A percentile compares a stretch with the other conserved stretches of the same genome.
phyloP scores from a whole-genome alignment of 2,329 filamentous ascomycete species.

The Alternaria arbusti region DNA sequence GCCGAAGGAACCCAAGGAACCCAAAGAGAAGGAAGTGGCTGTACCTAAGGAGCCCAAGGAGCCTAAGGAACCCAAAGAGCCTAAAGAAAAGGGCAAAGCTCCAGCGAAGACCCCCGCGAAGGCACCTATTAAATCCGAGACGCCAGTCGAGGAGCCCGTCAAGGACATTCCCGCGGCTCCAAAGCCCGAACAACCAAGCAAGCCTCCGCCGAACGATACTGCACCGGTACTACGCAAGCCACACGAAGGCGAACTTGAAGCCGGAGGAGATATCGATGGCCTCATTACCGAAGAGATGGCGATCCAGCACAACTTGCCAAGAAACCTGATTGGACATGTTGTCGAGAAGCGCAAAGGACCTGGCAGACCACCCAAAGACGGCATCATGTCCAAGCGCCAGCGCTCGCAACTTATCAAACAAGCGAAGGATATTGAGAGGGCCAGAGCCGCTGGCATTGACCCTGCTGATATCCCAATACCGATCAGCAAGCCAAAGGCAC shows the following conservation, averaged over 20 bases:
- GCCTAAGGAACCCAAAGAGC: constrained; percentile 27
- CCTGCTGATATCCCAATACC: constrained; percentile 44
- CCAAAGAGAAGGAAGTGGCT: constrained; percentile 23
- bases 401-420: constrained; percentile 69
- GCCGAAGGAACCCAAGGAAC: constrained; percentile 19
- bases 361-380: constrained; percentile 82
- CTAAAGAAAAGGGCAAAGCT: constrained; percentile 32
- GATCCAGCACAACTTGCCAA: constrained; percentile 50
- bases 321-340: constrained; percentile 54
- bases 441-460: constrained; percentile 47
- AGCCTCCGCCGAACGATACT: constrained; percentile 35
- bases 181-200: constrained; percentile 31
- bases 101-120: constrained; percentile 32
- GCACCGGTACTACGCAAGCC: constrained; percentile 37
- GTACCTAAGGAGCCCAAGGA: constrained; percentile 23
- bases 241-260: constrained; percentile 39
- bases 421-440: constrained; percentile 55
- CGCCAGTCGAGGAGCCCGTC: constrained; percentile 30
- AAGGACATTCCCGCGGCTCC: constrained; percentile 34
- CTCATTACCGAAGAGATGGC: constrained; percentile 48
- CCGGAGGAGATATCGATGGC: constrained; percentile 39
- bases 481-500: constrained; percentile 42
- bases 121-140: constrained; percentile 36
- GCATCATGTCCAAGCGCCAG: constrained; percentile 81
- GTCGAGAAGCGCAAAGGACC: constrained; percentile 71